phyloP scores from a whole-genome alignment of 116 monocot genomes.

The Iris pallida region DNA sequence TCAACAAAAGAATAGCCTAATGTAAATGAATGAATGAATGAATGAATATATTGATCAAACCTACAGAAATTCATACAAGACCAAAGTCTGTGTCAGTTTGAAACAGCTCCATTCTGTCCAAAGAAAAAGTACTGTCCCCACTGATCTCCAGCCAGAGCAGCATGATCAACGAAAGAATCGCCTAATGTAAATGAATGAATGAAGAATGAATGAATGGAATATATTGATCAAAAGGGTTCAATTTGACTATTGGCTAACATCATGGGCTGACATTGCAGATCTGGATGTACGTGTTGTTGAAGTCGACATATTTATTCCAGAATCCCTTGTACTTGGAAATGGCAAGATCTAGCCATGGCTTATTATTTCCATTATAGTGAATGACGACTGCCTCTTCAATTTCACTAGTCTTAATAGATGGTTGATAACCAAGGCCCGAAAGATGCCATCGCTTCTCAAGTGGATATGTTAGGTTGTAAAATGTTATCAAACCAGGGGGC shows the following conservation, averaged over 20 bases:
- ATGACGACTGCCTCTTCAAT: slow-evolving; percentile 64
- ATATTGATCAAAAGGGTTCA: too few species aligned
- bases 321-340: slow-evolving; percentile 53
- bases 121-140: too few species aligned
- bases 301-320: slow-evolving; percentile 60
- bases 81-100: too few species aligned
- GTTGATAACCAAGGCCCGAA: slow-evolving; percentile 71
- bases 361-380: slow-evolving; percentile 81
- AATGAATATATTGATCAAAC: too few species aligned
- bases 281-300: slow-evolving; percentile 45
- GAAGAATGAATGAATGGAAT: too few species aligned
- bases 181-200: too few species aligned
- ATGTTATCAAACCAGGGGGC: slow-evolving; percentile 75
- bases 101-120: too few species aligned
- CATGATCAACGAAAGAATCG: too few species aligned
- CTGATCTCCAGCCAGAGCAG: too few species aligned
- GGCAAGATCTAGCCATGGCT: slow-evolving; percentile 78
- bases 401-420: slow-evolving; percentile 29
- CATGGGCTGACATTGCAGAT: slow-evolving; percentile 21
- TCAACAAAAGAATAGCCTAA: too few species aligned
- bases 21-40: too few species aligned
- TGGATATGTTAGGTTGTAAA: slow-evolving; percentile 64
- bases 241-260: not conserved
- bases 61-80: too few species aligned
- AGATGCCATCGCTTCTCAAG: slow-evolving; percentile 72